Base-by-base conservation (phyloP, 495 filamentous ascomycete genomes). In the Penicillium bovifimosum region DNA sequence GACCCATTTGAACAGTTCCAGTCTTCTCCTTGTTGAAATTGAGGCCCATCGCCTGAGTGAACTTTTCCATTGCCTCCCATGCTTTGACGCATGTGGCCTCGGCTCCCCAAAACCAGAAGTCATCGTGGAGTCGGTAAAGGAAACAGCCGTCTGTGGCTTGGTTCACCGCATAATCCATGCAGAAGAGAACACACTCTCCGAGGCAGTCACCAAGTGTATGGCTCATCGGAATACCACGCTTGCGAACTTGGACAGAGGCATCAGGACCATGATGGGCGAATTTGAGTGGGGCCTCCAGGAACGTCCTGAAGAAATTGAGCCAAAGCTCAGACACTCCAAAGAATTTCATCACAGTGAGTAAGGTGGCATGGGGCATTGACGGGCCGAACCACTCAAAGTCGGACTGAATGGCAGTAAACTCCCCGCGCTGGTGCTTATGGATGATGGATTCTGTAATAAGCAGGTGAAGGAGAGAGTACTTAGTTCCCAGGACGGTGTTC, bases 51-150 rank as follows among this genome's bases (percentile, higher is more conserved):
- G 74, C 68, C 9, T 75, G 62, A 18, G 74, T 65, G 46, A 84
- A 87, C 1, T 71, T 55, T 1, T 70, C 72, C 63, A 86, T 80
- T 2, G 77, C 68, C 16, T 63, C 53, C 85, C 84, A 88, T 1
- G 80, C 84, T 41, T 72, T 77, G 31, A 73, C 73, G 39, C 80
- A 81, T 6, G 66, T 73, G 5, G 72, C 52, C 26, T 81, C 76
- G 6, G 77, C 65, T 20, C 76, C 76, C 83, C 83, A 87, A 54
- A 87, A 78, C 85, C 85, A 87, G 53, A 87, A 80, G 58, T 87
- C 84, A 56, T 86, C 84, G 51, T 85, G 77, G 32, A 86, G 70
- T 6, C 84, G 81, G 54, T 83, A 85, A 11, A 87, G 63, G 29
- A 77, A 70, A 6, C 70, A 63, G 1, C 72, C 72, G 6, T 79